Percentiles rank a stretch among this genome's conserved stretches.
These are phyloP conservation scores for Rhododendron griersonianum DNA, from an alignment of 148 eudicot species.

Conservation along the genomic window DNA sequence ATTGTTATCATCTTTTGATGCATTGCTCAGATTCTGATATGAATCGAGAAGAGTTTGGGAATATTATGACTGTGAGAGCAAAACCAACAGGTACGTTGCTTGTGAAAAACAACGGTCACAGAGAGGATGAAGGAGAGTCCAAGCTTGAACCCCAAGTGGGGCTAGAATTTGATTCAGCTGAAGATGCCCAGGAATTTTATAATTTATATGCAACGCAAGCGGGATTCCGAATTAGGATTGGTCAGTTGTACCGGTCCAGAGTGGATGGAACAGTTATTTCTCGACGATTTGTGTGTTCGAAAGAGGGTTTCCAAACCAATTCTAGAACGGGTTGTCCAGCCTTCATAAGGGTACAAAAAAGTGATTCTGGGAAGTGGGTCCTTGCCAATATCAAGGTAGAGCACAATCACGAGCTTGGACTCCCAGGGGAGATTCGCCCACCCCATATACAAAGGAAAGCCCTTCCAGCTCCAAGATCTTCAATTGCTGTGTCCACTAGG, in stretches of 20 bases:
- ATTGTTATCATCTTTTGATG: not conserved
- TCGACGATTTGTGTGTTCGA: conserved; percentile 53
- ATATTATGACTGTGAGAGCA: conserved; percentile 44
- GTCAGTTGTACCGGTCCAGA: conserved; percentile 54
- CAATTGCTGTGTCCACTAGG: conserved; percentile 34
- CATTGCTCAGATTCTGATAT: conserved; percentile 34
- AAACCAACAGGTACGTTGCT: conserved; percentile 26
- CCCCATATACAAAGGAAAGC: conserved; percentile 41
- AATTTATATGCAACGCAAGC: conserved; percentile 38
- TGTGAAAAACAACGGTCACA: conserved; percentile 26
- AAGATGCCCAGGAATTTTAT: conserved; percentile 59
- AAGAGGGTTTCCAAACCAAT: conserved; percentile 54
- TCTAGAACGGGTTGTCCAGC: conserved; percentile 58
- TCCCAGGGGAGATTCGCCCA: conserved; percentile 38
- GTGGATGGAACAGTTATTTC: conserved; percentile 51
- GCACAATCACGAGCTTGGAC: conserved; percentile 52
- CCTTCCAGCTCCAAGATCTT: conserved; percentile 30
- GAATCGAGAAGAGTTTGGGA: conserved; percentile 42
- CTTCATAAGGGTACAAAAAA: conserved; percentile 53
- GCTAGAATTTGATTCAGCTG: conserved; percentile 53
- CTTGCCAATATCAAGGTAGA: conserved; percentile 47
- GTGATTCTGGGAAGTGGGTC: conserved; percentile 55
- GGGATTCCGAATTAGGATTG: conserved; percentile 54
- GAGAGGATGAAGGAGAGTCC: conserved; percentile 36
- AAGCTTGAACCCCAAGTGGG: conserved; percentile 44